Evolutionary conservation across 1,284 basidiomycete species (phyloP).

Genomic region (Inonotus hispidus): DNA sequence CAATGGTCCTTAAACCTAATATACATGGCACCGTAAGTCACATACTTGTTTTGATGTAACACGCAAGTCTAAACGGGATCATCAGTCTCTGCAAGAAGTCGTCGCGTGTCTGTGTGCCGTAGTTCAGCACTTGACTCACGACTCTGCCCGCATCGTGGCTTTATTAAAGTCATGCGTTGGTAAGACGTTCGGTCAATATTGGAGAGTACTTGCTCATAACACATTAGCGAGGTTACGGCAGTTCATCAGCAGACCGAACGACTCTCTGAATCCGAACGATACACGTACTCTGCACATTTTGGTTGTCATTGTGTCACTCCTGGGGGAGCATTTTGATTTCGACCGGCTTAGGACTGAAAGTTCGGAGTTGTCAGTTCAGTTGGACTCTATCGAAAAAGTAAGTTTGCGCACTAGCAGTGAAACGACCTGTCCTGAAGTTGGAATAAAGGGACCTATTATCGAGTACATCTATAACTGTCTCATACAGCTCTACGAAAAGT

Average conservation of each 20-base stretch:
- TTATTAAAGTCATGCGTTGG: conserved; percentile 81
- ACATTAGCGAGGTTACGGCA: conserved; percentile 53
- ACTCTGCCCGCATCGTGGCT: conserved; percentile 71
- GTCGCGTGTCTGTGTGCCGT: conserved; percentile 89
- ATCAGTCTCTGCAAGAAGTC: conserved; percentile 78
- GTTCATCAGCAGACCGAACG: conserved; percentile 35
- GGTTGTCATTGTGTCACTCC: conserved; percentile 76
- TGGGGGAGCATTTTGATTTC: conserved; percentile 87
- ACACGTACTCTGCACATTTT: conserved; percentile 51
- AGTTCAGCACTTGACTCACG: conserved; percentile 81
- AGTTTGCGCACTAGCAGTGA: conserved; percentile 8
- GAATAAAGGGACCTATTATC: conserved; percentile 59
- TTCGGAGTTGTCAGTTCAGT: conserved; percentile 47
- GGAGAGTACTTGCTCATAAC: background rate
- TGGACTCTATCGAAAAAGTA: conserved; percentile 59
- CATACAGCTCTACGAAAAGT: conserved; percentile 64
- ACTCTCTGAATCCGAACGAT: conserved; percentile 33
- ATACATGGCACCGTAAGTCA: conserved; percentile 54
- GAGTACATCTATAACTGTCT: conserved; percentile 77
- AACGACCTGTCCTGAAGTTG: background rate
- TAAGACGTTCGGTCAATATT: conserved; percentile 30
- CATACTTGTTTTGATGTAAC: background rate
- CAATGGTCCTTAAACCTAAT: conserved; percentile 83
- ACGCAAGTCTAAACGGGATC: background rate
- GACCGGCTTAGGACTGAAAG: conserved; percentile 66